Evolutionary conservation across 2,329 filamentous ascomycete species (phyloP).

Genomic region (Cercospora sesami): DNA sequence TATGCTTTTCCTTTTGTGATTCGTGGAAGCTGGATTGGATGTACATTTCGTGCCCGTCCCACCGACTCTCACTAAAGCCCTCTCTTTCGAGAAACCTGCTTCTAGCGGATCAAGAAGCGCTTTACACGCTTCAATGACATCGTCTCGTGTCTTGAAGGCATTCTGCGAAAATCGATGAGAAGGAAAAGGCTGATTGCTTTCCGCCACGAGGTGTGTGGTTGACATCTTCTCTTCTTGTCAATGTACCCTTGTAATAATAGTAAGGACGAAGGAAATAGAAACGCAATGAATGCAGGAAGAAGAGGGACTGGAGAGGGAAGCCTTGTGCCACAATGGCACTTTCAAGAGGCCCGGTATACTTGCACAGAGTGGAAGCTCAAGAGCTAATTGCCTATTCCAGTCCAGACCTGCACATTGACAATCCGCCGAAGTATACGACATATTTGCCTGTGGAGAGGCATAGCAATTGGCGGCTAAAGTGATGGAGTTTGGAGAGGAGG

Average conservation of each 20-base stretch:
- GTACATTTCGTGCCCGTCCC: slow-evolving; percentile 67
- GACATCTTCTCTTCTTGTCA: too few relatives aligned
- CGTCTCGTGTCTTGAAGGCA: slow-evolving; percentile 43
- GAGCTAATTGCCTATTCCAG: not conserved
- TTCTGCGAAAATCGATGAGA: slow-evolving; percentile 48
- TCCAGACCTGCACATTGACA: too few relatives aligned
- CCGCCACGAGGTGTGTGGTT: slow-evolving; percentile 30
- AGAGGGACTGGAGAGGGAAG: too few relatives aligned
- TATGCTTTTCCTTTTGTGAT: not conserved
- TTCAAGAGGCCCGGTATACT: not conserved
- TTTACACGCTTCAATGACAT: slow-evolving; percentile 46
- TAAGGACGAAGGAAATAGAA: too few relatives aligned
- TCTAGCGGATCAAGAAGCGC: slow-evolving; percentile 68
- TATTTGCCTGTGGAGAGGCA: not conserved
- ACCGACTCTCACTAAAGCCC: slow-evolving; percentile 67
- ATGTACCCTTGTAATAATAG: too few relatives aligned
- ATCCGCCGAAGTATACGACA: not conserved
- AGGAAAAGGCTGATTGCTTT: slow-evolving; percentile 45
- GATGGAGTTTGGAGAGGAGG: not conserved
- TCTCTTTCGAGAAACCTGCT: slow-evolving; percentile 68
- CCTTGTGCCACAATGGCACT: not conserved
- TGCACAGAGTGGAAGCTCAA: not conserved
- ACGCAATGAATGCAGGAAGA: too few relatives aligned
- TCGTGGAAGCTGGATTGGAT: slow-evolving; percentile 1
- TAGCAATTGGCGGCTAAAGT: not conserved